Percentiles rank a stretch among this genome's conserved stretches.
Evolutionary conservation across 176 grass and related monocot species (phyloP).

Genomic region (Triticum monococcum): DNA sequence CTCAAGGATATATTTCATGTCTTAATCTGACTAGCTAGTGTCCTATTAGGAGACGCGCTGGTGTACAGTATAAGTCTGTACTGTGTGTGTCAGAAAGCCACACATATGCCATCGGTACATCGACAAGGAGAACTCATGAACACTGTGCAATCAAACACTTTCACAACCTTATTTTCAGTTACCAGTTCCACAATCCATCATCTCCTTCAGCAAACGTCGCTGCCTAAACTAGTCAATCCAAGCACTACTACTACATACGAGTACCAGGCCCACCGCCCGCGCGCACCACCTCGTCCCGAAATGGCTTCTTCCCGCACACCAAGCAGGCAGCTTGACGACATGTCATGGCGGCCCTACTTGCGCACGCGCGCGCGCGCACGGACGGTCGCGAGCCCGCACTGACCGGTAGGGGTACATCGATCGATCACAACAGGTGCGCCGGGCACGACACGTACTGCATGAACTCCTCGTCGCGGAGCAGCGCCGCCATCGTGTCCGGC

Average conservation of each 20-base stretch:
- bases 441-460: conserved; percentile 82
- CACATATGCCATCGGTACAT: background rate
- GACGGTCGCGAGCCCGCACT: background rate
- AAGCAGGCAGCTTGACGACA: background rate
- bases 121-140: background rate
- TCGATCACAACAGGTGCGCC: conserved; percentile 34
- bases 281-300: background rate
- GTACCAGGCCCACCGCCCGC: background rate
- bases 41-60: no score
- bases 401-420: background rate
- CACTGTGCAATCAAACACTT: background rate
- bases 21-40: no score
- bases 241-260: background rate
- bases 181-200: background rate
- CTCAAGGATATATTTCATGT: no score
- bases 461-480: conserved; percentile 87
- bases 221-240: conserved; percentile 11
- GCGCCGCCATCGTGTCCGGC: conserved; percentile 80
- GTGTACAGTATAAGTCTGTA: no score
- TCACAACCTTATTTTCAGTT: conserved; percentile 1
- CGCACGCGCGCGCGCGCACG: background rate
- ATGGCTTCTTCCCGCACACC: background rate
- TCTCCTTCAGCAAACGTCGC: background rate
- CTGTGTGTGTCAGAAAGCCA: no score
- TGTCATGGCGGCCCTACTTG: conserved; percentile 13